These are phyloP conservation scores for Trichoderma afroharzianum DNA, from an alignment of 2,329 filamentous ascomycete species.

Conservation along the genomic window DNA sequence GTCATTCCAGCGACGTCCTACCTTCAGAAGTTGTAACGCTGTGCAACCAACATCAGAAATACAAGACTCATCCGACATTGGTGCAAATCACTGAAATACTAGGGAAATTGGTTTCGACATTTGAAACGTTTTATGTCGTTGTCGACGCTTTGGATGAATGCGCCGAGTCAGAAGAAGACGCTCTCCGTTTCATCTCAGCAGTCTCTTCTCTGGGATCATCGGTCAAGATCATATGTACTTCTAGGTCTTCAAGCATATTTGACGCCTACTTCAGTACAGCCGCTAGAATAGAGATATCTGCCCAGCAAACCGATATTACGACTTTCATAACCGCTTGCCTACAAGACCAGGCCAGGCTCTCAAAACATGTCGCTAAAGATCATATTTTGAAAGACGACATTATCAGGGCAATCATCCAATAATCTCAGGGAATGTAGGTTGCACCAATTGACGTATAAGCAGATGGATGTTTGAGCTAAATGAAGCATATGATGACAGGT, in stretches of 20 bases:
- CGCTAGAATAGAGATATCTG: background rate
- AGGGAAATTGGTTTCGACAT: background rate
- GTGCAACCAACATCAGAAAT: background rate
- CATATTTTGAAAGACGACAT: background rate
- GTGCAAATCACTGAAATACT: background rate
- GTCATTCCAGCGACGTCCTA: background rate
- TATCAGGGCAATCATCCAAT: background rate
- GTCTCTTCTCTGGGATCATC: background rate
- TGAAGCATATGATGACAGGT: background rate
- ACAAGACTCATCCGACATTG: background rate
- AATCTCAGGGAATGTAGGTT: conserved; percentile 2
- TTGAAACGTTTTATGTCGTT: background rate
- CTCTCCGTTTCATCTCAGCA: background rate
- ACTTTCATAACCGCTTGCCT: background rate
- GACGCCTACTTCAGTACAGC: background rate
- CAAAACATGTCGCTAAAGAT: background rate
- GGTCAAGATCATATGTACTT: background rate
- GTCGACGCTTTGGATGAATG: background rate
- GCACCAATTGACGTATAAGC: too few species aligned
- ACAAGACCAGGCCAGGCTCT: background rate
- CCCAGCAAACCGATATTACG: background rate
- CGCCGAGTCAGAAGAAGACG: background rate
- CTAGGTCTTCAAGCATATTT: background rate
- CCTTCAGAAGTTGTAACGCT: background rate
- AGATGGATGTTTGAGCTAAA: background rate